These are phyloP conservation scores for Hirsutella minnesotensis DNA, from an alignment of 2,329 filamentous ascomycete genomes.

Conservation along the genomic window DNA sequence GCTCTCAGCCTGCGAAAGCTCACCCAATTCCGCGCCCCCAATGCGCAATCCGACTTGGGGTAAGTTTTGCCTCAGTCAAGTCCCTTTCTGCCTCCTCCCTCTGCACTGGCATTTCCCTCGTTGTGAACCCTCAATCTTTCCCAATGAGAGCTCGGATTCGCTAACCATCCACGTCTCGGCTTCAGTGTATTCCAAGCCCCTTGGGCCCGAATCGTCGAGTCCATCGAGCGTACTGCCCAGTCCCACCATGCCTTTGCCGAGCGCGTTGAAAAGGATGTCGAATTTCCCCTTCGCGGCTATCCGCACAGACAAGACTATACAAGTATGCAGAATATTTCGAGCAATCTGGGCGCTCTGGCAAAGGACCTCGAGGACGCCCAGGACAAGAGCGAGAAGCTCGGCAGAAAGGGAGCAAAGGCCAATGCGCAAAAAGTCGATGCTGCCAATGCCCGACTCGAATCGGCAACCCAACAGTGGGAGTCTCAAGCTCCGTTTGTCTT, in stretches of 20 bases:
- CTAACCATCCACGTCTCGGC: constrained; percentile 4
- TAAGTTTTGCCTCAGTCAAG: constrained; percentile 32
- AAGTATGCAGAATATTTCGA: constrained; percentile 69
- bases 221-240: constrained; percentile 68
- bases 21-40: constrained; percentile 59
- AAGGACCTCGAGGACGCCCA: constrained; percentile 77
- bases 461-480: constrained; percentile 78
- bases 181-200: constrained; percentile 75
- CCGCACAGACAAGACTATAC: constrained; percentile 63
- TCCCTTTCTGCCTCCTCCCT: background rate
- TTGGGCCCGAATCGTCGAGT: constrained; percentile 77
- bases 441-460: constrained; percentile 62
- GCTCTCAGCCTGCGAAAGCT: constrained; percentile 73
- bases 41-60: constrained; percentile 75
- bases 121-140: background rate
- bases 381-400: constrained; percentile 75
- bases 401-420: constrained; percentile 64
- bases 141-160: background rate
- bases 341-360: constrained; percentile 68
- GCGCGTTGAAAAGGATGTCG: constrained; percentile 80
- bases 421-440: constrained; percentile 67
- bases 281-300: constrained; percentile 70
- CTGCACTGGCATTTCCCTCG: background rate
- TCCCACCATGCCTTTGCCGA: constrained; percentile 73
- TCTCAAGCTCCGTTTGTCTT: constrained; percentile 91